These are phyloP conservation scores for Terfezia claveryi DNA, from an alignment of 495 filamentous ascomycete species.

Conservation along the genomic window DNA sequence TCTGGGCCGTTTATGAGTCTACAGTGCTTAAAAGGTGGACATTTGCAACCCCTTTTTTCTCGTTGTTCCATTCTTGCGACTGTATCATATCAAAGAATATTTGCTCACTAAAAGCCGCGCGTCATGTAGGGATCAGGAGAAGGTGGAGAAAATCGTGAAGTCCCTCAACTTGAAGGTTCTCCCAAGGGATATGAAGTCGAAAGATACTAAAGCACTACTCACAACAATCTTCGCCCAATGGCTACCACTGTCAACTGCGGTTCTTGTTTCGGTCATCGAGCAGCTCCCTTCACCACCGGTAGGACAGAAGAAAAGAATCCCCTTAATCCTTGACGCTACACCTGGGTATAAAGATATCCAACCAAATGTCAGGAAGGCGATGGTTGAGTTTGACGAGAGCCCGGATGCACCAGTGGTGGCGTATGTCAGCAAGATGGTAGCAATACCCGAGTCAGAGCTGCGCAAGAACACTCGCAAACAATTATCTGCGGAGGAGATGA, in stretches of 20 bases:
- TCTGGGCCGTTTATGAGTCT: slow-evolving; percentile 92
- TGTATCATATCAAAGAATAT: slow-evolving; percentile 13
- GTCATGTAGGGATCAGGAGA: slow-evolving; percentile 41
- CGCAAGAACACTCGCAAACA: slow-evolving; percentile 48
- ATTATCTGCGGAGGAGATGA: slow-evolving; percentile 71
- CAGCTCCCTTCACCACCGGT: slow-evolving; percentile 64
- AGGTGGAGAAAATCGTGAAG: slow-evolving; percentile 88
- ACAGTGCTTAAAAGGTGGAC: slow-evolving; percentile 28
- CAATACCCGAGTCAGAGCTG: slow-evolving; percentile 76
- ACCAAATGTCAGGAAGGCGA: slow-evolving; percentile 45
- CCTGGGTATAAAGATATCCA: slow-evolving; percentile 54
- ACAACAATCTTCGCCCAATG: slow-evolving; percentile 70
- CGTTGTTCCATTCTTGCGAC: slow-evolving; percentile 6
- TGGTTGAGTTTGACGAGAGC: slow-evolving; percentile 51
- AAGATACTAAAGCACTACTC: slow-evolving; percentile 64
- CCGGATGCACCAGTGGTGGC: slow-evolving; percentile 62
- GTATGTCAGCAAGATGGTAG: slow-evolving; percentile 97
- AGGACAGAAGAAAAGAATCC: slow-evolving; percentile 68
- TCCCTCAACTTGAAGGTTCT: slow-evolving; percentile 67
- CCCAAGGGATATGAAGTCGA: slow-evolving; percentile 59
- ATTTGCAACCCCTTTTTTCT: neutral
- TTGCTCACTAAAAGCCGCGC: slow-evolving; percentile 5
- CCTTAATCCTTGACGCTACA: slow-evolving; percentile 54
- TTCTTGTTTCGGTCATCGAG: slow-evolving; percentile 83
- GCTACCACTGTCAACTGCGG: slow-evolving; percentile 80